Conservation (phyloP, 495 filamentous ascomycete genomes). For the Neurospora sublineolata region DNA sequence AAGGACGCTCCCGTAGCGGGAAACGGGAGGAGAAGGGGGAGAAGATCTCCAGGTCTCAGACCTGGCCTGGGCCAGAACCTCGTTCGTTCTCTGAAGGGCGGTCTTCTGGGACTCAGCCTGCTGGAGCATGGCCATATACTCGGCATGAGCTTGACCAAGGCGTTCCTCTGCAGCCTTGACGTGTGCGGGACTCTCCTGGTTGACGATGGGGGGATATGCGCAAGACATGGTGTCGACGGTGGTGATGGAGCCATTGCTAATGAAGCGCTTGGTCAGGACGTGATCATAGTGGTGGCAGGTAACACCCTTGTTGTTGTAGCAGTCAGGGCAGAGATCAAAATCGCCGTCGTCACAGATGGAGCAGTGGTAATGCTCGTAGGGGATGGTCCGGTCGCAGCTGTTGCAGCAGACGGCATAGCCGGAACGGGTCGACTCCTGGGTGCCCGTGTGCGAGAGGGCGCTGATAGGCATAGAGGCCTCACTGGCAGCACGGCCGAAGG, state of each 20-base stretch:
- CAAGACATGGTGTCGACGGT: conserved; percentile 76
- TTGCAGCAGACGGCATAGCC: conserved; percentile 80
- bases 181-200: conserved; percentile 9
- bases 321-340: conserved; percentile 81
- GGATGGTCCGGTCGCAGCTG: conserved; percentile 64
- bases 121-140: not conserved
- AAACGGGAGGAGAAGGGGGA: not conserved
- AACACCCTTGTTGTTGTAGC: conserved; percentile 62
- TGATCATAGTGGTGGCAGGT: conserved; percentile 68
- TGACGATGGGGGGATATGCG: conserved; percentile 43
- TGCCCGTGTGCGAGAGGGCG: not conserved
- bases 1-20: conserved; percentile 9
- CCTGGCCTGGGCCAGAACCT: not conserved
- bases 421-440: conserved; percentile 5
- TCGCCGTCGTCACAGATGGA: conserved; percentile 85
- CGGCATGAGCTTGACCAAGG: not conserved
- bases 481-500: not conserved
- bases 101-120: not conserved
- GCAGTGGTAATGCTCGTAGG: conserved; percentile 85
- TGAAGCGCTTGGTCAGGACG: conserved; percentile 86
- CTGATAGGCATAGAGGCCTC: not conserved
- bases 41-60: conserved; percentile 3
- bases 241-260: conserved; percentile 66
- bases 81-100: not conserved
- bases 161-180: conserved; percentile 10